Percentiles rank a stretch among this genome's conserved stretches.
phyloP scores from a whole-genome alignment of 805 yeast genomes.

The Wickerhamomyces bisporus region DNA sequence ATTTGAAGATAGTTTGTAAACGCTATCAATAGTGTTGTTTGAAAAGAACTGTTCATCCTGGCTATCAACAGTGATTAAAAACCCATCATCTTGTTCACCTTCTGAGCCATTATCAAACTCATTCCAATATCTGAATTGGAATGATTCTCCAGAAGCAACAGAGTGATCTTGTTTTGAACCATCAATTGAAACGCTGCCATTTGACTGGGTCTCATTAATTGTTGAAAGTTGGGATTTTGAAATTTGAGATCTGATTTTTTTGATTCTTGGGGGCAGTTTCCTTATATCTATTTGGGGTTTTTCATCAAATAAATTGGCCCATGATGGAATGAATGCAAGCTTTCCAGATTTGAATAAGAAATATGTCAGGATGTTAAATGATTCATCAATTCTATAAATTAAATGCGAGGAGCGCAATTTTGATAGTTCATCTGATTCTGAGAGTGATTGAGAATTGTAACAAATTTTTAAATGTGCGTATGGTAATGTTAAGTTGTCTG shows the following conservation, averaged over 20 bases:
- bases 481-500: conserved; percentile 31
- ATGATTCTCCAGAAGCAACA: conserved; percentile 13
- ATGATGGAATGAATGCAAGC: conserved; percentile 30
- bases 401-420: conserved; percentile 42
- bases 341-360: conserved; percentile 23
- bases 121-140: conserved; percentile 51
- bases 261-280: conserved; percentile 32
- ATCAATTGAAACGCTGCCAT: background rate
- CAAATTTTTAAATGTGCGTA: conserved; percentile 44
- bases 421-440: conserved; percentile 26
- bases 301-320: conserved; percentile 32
- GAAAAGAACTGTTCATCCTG: conserved; percentile 25
- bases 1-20: conserved; percentile 18
- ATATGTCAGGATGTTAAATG: conserved; percentile 30
- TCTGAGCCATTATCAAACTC: conserved; percentile 63
- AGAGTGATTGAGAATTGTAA: conserved; percentile 32
- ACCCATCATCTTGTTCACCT: conserved; percentile 35
- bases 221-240: conserved; percentile 5
- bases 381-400: conserved; percentile 39
- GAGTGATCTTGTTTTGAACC: background rate
- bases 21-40: conserved; percentile 23
- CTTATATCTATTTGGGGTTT: conserved; percentile 35
- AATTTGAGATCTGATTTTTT: background rate
- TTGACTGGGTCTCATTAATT: background rate
- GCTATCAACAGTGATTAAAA: conserved; percentile 29